Evolutionary conservation across 2,329 filamentous ascomycete species (phyloP), one percentile per base, ranked within the genome.

Genomic region (Stemphylium beticola): DNA sequence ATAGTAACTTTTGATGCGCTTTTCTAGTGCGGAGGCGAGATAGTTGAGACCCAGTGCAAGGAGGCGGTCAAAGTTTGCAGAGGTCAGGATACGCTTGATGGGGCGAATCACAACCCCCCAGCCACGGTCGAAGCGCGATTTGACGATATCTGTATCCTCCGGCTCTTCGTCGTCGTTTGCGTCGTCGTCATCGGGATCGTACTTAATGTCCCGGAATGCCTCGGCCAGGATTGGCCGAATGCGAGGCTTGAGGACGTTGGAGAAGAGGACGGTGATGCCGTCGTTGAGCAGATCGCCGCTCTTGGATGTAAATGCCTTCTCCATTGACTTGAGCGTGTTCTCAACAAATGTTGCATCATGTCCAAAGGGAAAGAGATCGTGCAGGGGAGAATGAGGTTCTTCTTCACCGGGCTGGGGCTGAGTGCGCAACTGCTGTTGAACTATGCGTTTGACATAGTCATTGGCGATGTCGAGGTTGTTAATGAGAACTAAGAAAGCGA

Each of bases 381-480:
- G 61, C 18, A 79, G 43, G 84, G 82, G 47, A 5, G 69, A 67
- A 6, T 67, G 65, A 5, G 60, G 53, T 1, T 64, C 73, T 3
- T 78, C 78, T 5, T 77, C 74, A 9, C 77, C 76, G 31, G 79
- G 78, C 10, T 55, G 45, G 8, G 61, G 45, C 17, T 51, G 49
- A 4, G 57, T 62, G 15, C 74, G 81, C 22, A 93, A 79, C 42
- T 89, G 86, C 31, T 86, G 83, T 29, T 84, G 83, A 39, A 98
- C 88, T 64, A 99, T 97, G 49, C 93, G 89, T 14, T 86, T 85
- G 45, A 97, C 85, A 75, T 99, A 99, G 70, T 97, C 92, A 58
- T 91, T 91, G 9, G 92, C 89, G 56, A 96, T 85, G 72, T 99
- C 93, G 22, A 99, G 86, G 72, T 93, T 97, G 82, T 99, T 99